Percentiles rank a stretch among this genome's conserved stretches.
phyloP scores from a whole-genome alignment of 257 asterid species.

The Mitragyna speciosa region DNA sequence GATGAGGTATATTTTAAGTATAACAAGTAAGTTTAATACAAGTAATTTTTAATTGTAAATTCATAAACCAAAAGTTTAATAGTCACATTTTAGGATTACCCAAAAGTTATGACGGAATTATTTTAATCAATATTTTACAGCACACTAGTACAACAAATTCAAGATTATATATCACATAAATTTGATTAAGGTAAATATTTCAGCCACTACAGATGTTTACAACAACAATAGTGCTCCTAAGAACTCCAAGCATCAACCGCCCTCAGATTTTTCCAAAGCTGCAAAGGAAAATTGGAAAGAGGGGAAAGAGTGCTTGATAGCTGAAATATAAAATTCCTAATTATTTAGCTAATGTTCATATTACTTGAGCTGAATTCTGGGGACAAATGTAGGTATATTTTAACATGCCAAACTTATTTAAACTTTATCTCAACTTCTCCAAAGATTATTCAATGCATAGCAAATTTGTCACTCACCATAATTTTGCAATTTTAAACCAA shows the following conservation, averaged over 20 bases:
- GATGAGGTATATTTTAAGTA: too few relatives aligned
- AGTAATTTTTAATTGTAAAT: neutral
- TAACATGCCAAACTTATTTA: too few relatives aligned
- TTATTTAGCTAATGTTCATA: too few relatives aligned
- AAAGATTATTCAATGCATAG: too few relatives aligned
- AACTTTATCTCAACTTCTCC: too few relatives aligned
- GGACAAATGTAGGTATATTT: too few relatives aligned
- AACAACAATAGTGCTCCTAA: neutral
- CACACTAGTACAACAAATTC: neutral
- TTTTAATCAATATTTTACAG: neutral
- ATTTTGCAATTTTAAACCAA: too few relatives aligned
- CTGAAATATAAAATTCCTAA: too few relatives aligned
- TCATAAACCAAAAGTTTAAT: neutral
- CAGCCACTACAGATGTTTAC: neutral
- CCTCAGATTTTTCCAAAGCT: constrained; percentile 97
- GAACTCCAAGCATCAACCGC: constrained; percentile 43
- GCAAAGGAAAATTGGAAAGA: constrained; percentile 33
- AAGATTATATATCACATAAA: neutral
- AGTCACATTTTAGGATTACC: neutral
- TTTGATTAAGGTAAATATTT: neutral
- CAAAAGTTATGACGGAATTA: neutral
- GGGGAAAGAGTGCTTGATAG: too few relatives aligned
- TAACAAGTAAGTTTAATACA: too few relatives aligned
- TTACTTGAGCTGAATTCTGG: too few relatives aligned
- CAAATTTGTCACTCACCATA: too few relatives aligned